Conservation (phyloP, 495 filamentous ascomycete genomes). For the Tuber melanosporum region DNA sequence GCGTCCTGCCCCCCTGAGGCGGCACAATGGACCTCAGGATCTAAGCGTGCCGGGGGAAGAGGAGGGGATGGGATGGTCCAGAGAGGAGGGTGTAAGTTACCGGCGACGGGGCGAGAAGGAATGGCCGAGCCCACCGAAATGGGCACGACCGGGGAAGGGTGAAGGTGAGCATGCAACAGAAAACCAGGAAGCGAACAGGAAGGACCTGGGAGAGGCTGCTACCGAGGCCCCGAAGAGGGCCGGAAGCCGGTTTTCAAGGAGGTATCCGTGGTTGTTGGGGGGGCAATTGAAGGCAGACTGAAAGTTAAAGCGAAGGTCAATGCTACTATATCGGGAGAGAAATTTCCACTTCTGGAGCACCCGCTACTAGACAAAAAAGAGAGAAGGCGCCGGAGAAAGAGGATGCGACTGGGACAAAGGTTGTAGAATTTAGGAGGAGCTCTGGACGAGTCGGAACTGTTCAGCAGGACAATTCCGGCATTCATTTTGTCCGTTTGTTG, state of each 20-base stretch:
- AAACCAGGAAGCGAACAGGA: background rate
- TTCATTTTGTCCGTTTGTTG: background rate
- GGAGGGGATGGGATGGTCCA: constrained; percentile 76
- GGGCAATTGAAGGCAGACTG: background rate
- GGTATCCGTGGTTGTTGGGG: background rate
- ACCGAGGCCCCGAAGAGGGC: background rate
- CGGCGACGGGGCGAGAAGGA: constrained; percentile 87
- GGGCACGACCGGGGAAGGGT: constrained; percentile 60
- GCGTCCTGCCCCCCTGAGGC: constrained; percentile 71
- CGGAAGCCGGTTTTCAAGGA: background rate
- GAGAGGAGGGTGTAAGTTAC: constrained; percentile 67
- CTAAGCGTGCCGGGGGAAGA: constrained; percentile 76
- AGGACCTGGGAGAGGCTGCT: background rate
- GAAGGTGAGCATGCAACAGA: constrained; percentile 45
- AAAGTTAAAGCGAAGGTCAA: background rate
- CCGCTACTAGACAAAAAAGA: background rate
- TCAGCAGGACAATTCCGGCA: background rate
- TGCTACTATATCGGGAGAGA: background rate
- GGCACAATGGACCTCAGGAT: constrained; percentile 92
- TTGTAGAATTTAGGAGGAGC: background rate
- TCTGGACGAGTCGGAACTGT: background rate
- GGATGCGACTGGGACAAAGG: background rate
- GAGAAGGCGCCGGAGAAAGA: background rate
- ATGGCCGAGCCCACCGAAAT: constrained; percentile 76
- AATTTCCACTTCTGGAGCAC: background rate